phyloP scores from a whole-genome alignment of 352 stramenopile species.

The Phytopythium helicoides region DNA sequence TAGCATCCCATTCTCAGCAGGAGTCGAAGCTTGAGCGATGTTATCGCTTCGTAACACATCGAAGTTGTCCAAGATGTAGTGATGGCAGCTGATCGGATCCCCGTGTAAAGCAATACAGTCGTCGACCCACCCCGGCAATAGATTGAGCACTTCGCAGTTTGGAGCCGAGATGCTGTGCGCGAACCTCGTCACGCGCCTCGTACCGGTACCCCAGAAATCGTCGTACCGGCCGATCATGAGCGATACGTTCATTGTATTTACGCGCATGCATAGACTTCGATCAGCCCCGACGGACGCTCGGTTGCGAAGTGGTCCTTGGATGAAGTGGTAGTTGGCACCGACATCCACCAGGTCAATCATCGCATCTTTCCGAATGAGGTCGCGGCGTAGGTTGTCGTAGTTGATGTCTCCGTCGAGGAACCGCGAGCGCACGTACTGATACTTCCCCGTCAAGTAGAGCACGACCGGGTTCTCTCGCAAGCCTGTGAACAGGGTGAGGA shows the following conservation, averaged over 20 bases:
- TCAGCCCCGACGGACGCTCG: conserved; percentile 13
- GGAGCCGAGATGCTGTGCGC: conserved; percentile 34
- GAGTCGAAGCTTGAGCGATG: conserved; percentile 15
- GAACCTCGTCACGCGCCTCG: conserved; percentile 17
- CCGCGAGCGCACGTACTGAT: conserved; percentile 25
- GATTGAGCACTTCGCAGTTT: conserved; percentile 27
- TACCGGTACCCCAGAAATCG: conserved; percentile 22
- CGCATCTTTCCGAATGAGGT: conserved; percentile 1
- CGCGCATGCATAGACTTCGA: conserved; percentile 18
- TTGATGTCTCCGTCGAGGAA: conserved; percentile 22
- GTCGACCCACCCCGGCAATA: conserved; percentile 18
- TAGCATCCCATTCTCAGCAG: conserved; percentile 17
- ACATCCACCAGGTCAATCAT: conserved; percentile 14
- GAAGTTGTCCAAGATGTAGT: conserved; percentile 32
- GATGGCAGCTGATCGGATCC: conserved; percentile 17
- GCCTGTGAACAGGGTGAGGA: conserved; percentile 32
- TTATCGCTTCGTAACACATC: conserved; percentile 8
- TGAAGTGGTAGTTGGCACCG: conserved; percentile 19
- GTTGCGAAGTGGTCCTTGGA: conserved; percentile 14
- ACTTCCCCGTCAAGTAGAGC: conserved; percentile 20
- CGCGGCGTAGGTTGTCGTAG: conserved; percentile 21
- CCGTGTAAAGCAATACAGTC: conserved; percentile 3
- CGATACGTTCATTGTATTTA: conserved; percentile 24
- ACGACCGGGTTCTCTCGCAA: conserved; percentile 37
- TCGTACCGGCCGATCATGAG: conserved; percentile 20